Percentiles rank a stretch among this genome's conserved stretches.
Evolutionary conservation across 2,329 filamentous ascomycete genomes (phyloP).

Genomic region (Penicillium thymicola): DNA sequence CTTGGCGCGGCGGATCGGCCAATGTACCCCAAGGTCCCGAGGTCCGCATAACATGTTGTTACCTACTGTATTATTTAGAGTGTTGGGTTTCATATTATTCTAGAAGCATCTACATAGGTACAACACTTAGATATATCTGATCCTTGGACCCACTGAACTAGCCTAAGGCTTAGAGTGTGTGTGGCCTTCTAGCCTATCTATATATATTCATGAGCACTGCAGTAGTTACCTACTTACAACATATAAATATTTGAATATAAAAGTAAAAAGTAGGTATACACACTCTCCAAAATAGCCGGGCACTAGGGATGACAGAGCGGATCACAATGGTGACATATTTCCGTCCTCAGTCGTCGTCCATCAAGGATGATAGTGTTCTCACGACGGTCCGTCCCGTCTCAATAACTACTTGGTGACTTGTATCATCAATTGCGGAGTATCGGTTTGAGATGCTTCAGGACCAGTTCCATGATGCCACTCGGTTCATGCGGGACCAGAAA

Average conservation of each 20-base stretch:
- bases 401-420: constrained; percentile 47
- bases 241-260: too few relatives aligned
- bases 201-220: neutral
- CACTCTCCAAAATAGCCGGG: constrained; percentile 23
- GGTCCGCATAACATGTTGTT: neutral
- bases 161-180: neutral
- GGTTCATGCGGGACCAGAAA: neutral
- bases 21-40: constrained; percentile 39
- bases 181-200: neutral
- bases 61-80: neutral
- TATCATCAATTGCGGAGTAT: constrained; percentile 60
- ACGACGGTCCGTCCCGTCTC: constrained; percentile 57
- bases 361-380: constrained; percentile 57
- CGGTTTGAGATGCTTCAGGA: constrained; percentile 58
- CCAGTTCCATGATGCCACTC: constrained; percentile 39
- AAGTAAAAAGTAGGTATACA: too few relatives aligned
- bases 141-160: neutral
- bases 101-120: neutral
- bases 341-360: constrained; percentile 52
- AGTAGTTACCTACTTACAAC: too few relatives aligned
- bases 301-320: constrained; percentile 55
- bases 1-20: constrained; percentile 33
- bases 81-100: neutral
- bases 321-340: constrained; percentile 64
- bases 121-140: neutral